Evolutionary conservation across 2,329 filamentous ascomycete genomes (phyloP), one percentile per base, ranked within the genome.

Genomic region (Cordyceps cateniannulata): DNA sequence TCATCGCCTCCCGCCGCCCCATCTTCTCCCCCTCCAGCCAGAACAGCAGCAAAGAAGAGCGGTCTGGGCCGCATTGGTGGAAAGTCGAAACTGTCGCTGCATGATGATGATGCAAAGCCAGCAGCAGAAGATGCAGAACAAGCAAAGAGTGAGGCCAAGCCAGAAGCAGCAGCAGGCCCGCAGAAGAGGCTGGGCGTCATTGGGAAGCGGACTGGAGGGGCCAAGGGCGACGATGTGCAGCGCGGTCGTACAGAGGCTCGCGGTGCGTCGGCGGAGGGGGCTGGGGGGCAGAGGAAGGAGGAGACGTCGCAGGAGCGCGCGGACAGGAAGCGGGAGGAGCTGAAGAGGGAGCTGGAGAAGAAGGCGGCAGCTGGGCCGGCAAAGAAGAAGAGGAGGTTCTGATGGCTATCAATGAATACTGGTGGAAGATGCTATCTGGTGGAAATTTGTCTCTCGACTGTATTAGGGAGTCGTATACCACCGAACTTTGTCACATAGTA

Each of bases 331-430:
- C 75, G 81, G 54, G 74, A 76, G n/a, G 80, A 84, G 64, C 69
- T 83, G 29, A 77, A 80, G 60, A 75, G 72, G 60, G 79, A 84
- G 40, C 69, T 97, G 16, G 77, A 82, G 64, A 77, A 69, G 62
- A 81, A 80, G 66, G 76, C 76, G 3, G 75, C 78, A 0, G 76
- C 76, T 20, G 78, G 77, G 1, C 82, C 82, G 5, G 75, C 73
- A 7, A 82, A 79, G 69, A 85, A 85, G 73, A 85, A 83, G 71
- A 74, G 82, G 48, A 80, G 76, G 55, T 85, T 85, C 63, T 85
- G 68, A 54, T 7, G 8, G 32, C 32, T 12, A 9, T 9, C 14
- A 12, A 12, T 35, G 32, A 35, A 35, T 35, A 35, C 27, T n/a
- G 4, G 16, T 7, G n/a, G 24, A 8, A 14, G 27, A 27, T 24